Base-by-base conservation (phyloP, 495 filamentous ascomycete species). In the Staphylotrichum longicolle region DNA sequence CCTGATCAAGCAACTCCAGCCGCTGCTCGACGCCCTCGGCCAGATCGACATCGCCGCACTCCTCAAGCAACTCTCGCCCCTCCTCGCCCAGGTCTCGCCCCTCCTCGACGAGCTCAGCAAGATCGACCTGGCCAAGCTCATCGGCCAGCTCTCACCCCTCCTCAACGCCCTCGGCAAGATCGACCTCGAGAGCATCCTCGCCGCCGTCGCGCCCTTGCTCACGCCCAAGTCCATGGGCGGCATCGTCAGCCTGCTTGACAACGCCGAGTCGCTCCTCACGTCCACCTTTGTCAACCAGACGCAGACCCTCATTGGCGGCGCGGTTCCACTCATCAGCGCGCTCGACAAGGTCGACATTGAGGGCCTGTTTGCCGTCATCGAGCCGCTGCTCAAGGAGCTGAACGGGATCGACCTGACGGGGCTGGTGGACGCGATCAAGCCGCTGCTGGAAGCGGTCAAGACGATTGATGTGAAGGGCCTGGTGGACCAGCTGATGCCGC, bases 201-300 rank as follows among this genome's bases (percentile, higher is more conserved):
- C 64, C 42, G 75, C 79, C 7, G 45, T 80, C 15, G 62, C 70
- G 0, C 75, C 77, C 27, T 70, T 82, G 37, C 72, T 82, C 9
- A 71, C 75, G 8, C 70, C 72, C 15, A 77, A 70, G 42, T 72
- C 70, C 60, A 70, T 76, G 27, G 66, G 66, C 52, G 70, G 77
- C 60, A 61, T 83, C n/a, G 74, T 76, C 15, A 74, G 74, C 12
- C 77, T 83, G 54, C 66, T 82, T 5, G 61, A 56, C 14, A 76
- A 78, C 48, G 72, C 76, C 27, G 64, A 72, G 39, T 64, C 72
- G 10, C 71, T 82, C 5, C 63, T 82, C 15, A 77, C 77, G 33
- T 68, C 67, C 2, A 73, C 70, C 45, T 79, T 79, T 32, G 69
- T 81, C 53, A 75, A 79, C 55, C 75, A 81, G 66, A 80, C 80